phyloP scores from a whole-genome alignment of 495 filamentous ascomycete genomes.

The Astrocystis sublimbata region DNA sequence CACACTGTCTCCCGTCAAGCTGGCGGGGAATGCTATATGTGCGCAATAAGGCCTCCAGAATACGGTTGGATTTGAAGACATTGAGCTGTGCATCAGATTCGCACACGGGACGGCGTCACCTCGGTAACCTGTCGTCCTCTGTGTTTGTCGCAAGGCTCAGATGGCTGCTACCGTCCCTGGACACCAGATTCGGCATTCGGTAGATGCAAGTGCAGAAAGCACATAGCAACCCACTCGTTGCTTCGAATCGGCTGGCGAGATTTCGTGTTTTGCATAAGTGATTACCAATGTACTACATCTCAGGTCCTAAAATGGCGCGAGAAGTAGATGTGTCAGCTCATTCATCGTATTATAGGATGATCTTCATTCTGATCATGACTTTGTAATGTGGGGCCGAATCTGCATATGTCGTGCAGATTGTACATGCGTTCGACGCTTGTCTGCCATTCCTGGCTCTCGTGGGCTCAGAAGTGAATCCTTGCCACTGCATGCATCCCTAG shows the following conservation, averaged over 20 bases:
- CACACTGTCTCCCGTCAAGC: not conserved
- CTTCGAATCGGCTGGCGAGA: not conserved
- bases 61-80: not conserved
- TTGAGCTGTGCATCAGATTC: not conserved
- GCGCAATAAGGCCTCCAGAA: not conserved
- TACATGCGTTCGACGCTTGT: constrained; percentile 31
- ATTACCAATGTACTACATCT: constrained; percentile 5
- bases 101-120: not conserved
- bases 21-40: not conserved
- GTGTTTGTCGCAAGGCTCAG: constrained; percentile 3
- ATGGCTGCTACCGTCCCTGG: not conserved
- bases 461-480: constrained; percentile 20
- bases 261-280: constrained; percentile 8
- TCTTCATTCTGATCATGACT: constrained; percentile 18
- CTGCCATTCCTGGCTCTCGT: constrained; percentile 21
- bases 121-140: constrained; percentile 1
- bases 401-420: constrained; percentile 16
- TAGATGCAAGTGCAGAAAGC: not conserved
- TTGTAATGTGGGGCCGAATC: constrained; percentile 14
- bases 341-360: not conserved
- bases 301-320: constrained; percentile 17
- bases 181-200: not conserved
- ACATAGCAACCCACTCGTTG: not conserved
- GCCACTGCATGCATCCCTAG: constrained; percentile 1
- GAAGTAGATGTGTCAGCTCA: constrained; percentile 15